Conservation (phyloP, 192 early-diverging fungal species). For the Coemansia guatemalensis region DNA sequence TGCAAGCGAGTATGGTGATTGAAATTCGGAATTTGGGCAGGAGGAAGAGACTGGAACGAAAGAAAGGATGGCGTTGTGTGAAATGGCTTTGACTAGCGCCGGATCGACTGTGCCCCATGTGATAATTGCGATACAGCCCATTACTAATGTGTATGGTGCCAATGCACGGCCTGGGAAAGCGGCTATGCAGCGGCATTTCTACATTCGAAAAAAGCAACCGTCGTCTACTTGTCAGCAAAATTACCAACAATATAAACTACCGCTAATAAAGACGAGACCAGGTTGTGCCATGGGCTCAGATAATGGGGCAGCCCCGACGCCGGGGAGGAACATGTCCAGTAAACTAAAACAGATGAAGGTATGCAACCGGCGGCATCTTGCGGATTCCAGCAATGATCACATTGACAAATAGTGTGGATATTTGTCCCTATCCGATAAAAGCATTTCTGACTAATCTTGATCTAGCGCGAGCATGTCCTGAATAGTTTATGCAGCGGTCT, state of each 20-base stretch:
- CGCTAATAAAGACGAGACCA: not conserved
- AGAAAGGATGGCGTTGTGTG: not conserved
- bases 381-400: not conserved
- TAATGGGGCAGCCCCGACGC: not conserved
- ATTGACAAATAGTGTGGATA: not conserved
- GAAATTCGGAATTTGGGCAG: not conserved
- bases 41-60: not conserved
- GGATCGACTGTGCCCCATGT: not conserved
- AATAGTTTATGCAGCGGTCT: slow-evolving; percentile 53
- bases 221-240: not conserved
- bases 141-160: not conserved
- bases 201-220: not conserved
- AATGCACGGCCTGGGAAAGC: not conserved
- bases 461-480: not conserved
- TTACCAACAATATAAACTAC: not conserved
- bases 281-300: slow-evolving; percentile 10
- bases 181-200: not conserved
- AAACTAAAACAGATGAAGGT: slow-evolving; percentile 37
- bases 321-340: slow-evolving; percentile 19
- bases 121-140: not conserved
- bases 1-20: not conserved
- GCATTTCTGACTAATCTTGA: not conserved
- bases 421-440: not conserved
- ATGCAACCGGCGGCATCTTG: not conserved
- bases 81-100: not conserved